Evolutionary conservation across 129 eudicot genomes (phyloP).

Genomic region (Oenanthe sinensis): DNA sequence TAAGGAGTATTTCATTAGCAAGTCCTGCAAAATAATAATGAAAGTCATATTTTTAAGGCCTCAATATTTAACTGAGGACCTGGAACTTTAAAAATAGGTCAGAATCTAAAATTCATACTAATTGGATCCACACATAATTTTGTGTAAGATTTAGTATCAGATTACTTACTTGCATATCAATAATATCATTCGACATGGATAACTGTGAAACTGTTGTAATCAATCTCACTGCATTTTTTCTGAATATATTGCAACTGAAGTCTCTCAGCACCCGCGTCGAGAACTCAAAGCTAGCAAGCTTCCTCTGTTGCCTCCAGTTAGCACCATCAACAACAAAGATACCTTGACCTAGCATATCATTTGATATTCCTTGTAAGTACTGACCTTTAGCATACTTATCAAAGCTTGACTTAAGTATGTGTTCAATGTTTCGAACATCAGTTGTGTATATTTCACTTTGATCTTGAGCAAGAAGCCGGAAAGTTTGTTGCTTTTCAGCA

Average conservation of each 20-base stretch:
- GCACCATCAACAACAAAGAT: slow-evolving; percentile 70
- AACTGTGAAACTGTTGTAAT: slow-evolving; percentile 28
- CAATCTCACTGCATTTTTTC: slow-evolving; percentile 40
- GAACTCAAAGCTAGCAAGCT: slow-evolving; percentile 73
- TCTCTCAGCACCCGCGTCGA: slow-evolving; percentile 61
- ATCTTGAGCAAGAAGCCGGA: slow-evolving; percentile 44
- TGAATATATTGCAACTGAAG: slow-evolving; percentile 53
- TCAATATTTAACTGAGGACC: background rate
- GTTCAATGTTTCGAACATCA: slow-evolving; percentile 48
- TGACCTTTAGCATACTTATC: slow-evolving; percentile 50
- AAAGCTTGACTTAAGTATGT: slow-evolving; percentile 64
- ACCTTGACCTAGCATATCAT: slow-evolving; percentile 61
- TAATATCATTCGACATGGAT: slow-evolving; percentile 11
- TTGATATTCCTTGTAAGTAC: slow-evolving; percentile 29
- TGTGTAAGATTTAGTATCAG: background rate
- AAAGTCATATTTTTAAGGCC: background rate
- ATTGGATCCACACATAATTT: background rate
- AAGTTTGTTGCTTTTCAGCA: slow-evolving; percentile 46
- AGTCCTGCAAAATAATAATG: background rate
- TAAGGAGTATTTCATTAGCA: slow-evolving; percentile 2
- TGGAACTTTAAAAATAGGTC: background rate
- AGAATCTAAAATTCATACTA: background rate
- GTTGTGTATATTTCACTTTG: slow-evolving; percentile 49
- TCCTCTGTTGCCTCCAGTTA: slow-evolving; percentile 64
- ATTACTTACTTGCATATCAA: slow-evolving; percentile 58